phyloP scores from a whole-genome alignment of 2,329 filamentous ascomycete genomes.

The Aspergillus transmontanensis region DNA sequence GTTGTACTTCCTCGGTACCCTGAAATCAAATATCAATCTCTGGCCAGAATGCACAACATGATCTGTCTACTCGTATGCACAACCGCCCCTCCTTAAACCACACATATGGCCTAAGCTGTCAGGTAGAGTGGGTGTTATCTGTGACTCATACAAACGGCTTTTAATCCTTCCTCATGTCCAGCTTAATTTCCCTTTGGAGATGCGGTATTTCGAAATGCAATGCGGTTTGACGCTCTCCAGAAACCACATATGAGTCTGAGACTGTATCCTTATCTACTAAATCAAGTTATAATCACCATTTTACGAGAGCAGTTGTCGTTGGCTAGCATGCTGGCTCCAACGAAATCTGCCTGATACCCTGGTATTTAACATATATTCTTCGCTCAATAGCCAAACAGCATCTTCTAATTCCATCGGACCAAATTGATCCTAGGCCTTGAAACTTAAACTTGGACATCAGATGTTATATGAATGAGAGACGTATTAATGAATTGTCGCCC shows the following conservation, averaged over 20 bases:
- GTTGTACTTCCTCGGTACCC: background rate
- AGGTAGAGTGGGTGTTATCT: background rate
- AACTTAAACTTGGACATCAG: too few species aligned
- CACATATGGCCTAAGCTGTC: background rate
- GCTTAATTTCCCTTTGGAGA: too few species aligned
- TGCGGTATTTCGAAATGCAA: too few species aligned
- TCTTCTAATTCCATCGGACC: background rate
- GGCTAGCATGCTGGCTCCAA: background rate
- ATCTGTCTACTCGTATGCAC: background rate
- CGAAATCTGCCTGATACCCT: background rate
- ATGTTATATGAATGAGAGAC: too few species aligned
- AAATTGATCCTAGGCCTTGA: background rate
- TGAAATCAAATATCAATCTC: background rate
- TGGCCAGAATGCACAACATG: background rate
- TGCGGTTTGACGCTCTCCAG: too few species aligned
- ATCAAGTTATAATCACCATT: too few species aligned
- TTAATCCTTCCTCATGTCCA: too few species aligned
- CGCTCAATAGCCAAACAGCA: background rate
- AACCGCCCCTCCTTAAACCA: background rate
- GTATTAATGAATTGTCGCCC: background rate
- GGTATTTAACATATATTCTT: background rate
- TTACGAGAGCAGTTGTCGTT: background rate
- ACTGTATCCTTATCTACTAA: too few species aligned
- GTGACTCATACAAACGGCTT: too few species aligned
- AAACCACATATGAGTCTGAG: too few species aligned